Evolutionary conservation across 2,329 filamentous ascomycete genomes (phyloP), one percentile per base, ranked within the genome.

Genomic region (Beauveria asiatica): DNA sequence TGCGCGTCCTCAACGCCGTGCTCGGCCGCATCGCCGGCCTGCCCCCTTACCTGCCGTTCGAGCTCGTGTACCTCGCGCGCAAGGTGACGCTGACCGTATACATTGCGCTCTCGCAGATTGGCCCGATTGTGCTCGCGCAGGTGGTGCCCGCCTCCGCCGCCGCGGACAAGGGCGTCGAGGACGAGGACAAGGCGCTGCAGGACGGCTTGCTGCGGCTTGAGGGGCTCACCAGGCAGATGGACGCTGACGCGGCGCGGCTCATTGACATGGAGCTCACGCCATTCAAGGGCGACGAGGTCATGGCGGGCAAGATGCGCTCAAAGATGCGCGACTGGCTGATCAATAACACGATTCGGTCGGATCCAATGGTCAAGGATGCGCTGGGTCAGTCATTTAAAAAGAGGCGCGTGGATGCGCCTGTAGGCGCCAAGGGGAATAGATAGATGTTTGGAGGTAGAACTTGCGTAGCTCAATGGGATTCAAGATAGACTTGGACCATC

Each of bases 251-350:
- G 0, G 76, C 77, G 7, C 80, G 88, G 59, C 72, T 96, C 62
- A 75, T 96, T 70, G 85, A 87, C 51, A 78, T 96, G 71, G 91
- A 95, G 68, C 82, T 92, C 72, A 85, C 85, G 57, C 93, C 93
- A 0, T 97, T 92, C 73, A 83, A 80, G 55, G 87, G 86, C n/a
- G 88, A 95, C 68, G 75, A 81, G 41, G 80, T 83, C 62, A 79
- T 78, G n/a, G 76, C 88, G 51, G 78, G 78, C 49, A 84, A 84
- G 44, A 63, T 76, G 17, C 82, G 85, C 63, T 80, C 81, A 45
- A 89, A 88, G 67, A 83, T 97, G 74, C 89, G 87, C 73, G 90
- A 94, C 68, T 96, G 91, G 82, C 77, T 97, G 66, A 85, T 97
- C 55, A 86, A 95, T 72, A 95, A 95, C 69, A 92, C 87, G 16